phyloP scores from a whole-genome alignment of 495 filamentous ascomycete genomes.

The Penicillium riverlandense region DNA sequence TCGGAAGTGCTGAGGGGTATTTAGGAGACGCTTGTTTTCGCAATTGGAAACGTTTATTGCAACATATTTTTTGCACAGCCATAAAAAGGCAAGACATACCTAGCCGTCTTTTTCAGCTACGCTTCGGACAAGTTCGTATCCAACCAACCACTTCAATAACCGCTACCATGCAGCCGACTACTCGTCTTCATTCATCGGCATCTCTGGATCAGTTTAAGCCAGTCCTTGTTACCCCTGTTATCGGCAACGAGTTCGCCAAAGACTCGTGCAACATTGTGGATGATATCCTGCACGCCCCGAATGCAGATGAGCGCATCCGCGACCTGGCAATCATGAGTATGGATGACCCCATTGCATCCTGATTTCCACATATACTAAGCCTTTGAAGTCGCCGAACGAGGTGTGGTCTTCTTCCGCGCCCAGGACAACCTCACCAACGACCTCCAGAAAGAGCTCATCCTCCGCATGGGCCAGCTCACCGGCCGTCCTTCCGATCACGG shows the following conservation, averaged over 20 bases:
- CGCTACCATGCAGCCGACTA: constrained; percentile 1
- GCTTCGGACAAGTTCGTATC: no score
- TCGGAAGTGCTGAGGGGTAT: no score
- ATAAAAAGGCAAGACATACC: neutral
- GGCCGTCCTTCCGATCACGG: constrained; percentile 48
- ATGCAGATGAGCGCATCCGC: constrained; percentile 48
- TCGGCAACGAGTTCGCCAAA: constrained; percentile 48
- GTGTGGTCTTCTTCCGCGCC: constrained; percentile 67
- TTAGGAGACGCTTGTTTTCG: no score
- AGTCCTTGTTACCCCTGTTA: constrained; percentile 25
- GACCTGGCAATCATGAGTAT: constrained; percentile 49
- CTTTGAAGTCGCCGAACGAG: constrained; percentile 56
- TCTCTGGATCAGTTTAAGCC: constrained; percentile 22
- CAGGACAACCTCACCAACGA: constrained; percentile 55
- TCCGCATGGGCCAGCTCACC: constrained; percentile 49
- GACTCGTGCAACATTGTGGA: constrained; percentile 39
- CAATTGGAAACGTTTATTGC: no score
- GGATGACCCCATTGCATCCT: constrained; percentile 5
- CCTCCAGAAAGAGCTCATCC: constrained; percentile 54
- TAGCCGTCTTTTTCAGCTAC: no score
- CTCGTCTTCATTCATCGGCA: constrained; percentile 21
- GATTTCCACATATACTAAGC: neutral
- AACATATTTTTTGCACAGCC: neutral
- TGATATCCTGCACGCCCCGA: constrained; percentile 42
- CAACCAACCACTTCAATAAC: neutral